A percentile compares a stretch with the other conserved stretches of the same genome.
phyloP scores from a whole-genome alignment of 169 alveolate species.

The Plasmodium knowlesi region DNA sequence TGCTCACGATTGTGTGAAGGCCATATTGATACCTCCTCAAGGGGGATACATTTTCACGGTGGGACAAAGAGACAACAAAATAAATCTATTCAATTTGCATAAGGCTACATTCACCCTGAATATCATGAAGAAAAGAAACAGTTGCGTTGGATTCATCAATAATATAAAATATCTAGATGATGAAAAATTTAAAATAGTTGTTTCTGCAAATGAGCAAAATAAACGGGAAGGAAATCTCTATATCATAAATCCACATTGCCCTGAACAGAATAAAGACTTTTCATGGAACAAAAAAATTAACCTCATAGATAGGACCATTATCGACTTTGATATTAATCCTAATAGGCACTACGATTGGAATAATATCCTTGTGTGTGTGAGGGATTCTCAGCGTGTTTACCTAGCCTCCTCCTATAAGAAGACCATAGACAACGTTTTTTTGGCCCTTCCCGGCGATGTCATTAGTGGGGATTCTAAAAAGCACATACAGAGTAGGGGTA shows the following conservation, averaged over 20 bases:
- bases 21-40: constrained; percentile 49
- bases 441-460: constrained; percentile 2
- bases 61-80: constrained; percentile 65
- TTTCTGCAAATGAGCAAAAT: constrained; percentile 49
- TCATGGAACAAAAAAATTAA: constrained; percentile 50
- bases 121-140: constrained; percentile 47
- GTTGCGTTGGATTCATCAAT: constrained; percentile 54
- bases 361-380: constrained; percentile 52
- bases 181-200: constrained; percentile 39
- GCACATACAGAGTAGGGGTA: background rate
- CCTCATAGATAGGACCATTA: constrained; percentile 21
- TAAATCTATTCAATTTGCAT: constrained; percentile 39
- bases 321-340: constrained; percentile 60
- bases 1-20: constrained; percentile 56
- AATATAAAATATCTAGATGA: constrained; percentile 56
- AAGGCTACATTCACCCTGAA: constrained; percentile 43
- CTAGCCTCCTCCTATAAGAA: constrained; percentile 60
- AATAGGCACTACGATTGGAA: constrained; percentile 75
- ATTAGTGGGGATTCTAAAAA: background rate
- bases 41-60: constrained; percentile 46
- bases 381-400: constrained; percentile 32
- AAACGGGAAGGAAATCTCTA: constrained; percentile 47
- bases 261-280: constrained; percentile 72
- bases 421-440: constrained; percentile 21
- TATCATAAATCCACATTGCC: constrained; percentile 56